phyloP scores from a whole-genome alignment of 768 basidiomycete species.

The Calocera cornea region DNA sequence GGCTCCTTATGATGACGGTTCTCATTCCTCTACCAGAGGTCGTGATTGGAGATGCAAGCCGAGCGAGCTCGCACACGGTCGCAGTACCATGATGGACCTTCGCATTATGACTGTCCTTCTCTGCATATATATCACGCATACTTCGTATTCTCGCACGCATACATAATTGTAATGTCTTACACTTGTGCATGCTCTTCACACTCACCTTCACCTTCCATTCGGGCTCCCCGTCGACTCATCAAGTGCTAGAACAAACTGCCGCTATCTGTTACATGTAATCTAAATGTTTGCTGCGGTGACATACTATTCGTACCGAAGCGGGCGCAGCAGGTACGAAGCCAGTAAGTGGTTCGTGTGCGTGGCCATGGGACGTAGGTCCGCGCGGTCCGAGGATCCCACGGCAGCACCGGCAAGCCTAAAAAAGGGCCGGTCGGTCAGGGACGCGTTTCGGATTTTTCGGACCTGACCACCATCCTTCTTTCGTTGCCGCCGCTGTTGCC shows the following conservation, averaged over 20 bases:
- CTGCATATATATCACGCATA: constrained; percentile 7
- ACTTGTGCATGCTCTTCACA: neutral
- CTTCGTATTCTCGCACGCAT: constrained; percentile 1
- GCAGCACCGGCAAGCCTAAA: neutral
- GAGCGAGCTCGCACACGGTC: neutral
- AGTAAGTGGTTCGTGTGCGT: too few species aligned
- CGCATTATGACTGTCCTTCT: neutral
- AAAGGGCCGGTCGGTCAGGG: neutral
- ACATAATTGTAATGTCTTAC: neutral
- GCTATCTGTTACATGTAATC: neutral
- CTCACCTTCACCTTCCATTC: neutral
- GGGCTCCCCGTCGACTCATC: constrained; percentile 1
- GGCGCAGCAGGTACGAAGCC: too few species aligned
- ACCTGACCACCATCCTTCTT: neutral
- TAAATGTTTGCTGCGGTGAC: neutral
- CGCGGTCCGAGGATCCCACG: neutral
- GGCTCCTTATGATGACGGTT: neutral
- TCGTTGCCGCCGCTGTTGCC: neutral
- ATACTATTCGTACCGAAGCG: too few species aligned
- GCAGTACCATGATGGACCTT: constrained; percentile 6
- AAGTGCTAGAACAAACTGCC: neutral
- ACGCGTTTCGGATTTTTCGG: constrained; percentile 3
- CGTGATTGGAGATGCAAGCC: constrained; percentile 9
- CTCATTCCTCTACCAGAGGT: constrained; percentile 5
- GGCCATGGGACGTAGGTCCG: neutral